Conservation (phyloP, 1,139 yeast species). For the Insectozyma bohioensis region DNA sequence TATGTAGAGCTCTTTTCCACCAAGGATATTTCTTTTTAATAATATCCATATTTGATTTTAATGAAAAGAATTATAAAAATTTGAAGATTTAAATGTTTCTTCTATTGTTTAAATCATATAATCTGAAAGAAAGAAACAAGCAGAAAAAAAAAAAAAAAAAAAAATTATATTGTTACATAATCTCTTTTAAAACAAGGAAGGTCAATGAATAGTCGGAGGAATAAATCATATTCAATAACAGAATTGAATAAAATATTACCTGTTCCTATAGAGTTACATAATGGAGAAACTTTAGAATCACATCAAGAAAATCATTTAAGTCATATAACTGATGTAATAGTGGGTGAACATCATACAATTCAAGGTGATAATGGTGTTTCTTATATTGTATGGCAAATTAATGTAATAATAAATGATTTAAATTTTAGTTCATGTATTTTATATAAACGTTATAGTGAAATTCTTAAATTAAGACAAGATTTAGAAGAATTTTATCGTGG, state of each 20-base stretch:
- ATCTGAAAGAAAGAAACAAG: neutral
- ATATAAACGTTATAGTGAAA: slow-evolving; percentile 66
- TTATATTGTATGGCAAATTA: slow-evolving; percentile 50
- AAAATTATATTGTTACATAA: neutral
- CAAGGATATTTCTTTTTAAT: slow-evolving; percentile 38
- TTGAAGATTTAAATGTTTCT: too few relatives aligned
- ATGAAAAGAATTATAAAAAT: too few relatives aligned
- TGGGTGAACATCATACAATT: slow-evolving; percentile 39
- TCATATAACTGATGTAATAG: slow-evolving; percentile 39
- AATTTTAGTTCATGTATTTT: slow-evolving; percentile 49
- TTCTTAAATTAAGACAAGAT: slow-evolving; percentile 46
- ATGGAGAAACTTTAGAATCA: slow-evolving; percentile 21
- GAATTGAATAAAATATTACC: slow-evolving; percentile 37
- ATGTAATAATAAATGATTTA: slow-evolving; percentile 42
- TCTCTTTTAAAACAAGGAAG: neutral
- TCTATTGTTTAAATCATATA: neutral
- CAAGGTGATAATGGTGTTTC: slow-evolving; percentile 39
- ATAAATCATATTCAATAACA: slow-evolving; percentile 20
- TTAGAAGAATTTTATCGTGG: slow-evolving; percentile 33
- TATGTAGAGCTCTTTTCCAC: slow-evolving; percentile 48
- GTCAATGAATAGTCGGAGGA: slow-evolving; percentile 9
- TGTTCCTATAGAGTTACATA: slow-evolving; percentile 34
- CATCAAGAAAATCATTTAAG: slow-evolving; percentile 15
- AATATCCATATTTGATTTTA: slow-evolving; percentile 37
- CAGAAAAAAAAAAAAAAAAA: slow-evolving; percentile 1